Base-by-base conservation (phyloP, 768 basidiomycete genomes). In the Russula griseocarnosa region DNA sequence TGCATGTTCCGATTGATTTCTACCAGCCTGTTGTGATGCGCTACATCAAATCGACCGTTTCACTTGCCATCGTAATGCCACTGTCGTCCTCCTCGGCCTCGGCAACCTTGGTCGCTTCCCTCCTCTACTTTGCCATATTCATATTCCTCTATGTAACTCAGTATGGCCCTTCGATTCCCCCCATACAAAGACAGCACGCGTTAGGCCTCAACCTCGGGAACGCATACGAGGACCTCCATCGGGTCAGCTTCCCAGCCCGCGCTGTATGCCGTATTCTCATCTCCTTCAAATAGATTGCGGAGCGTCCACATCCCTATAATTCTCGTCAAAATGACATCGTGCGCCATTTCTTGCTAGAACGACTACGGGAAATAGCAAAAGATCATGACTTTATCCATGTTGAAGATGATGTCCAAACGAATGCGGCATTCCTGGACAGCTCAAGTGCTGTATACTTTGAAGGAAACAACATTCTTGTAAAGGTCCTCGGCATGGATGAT, bases 281-380 rank as follows among this genome's bases (percentile, higher is more conserved):
- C 53, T 10, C 22, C 10, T 55, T n/a, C 34, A 9, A 32, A 24
- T 63, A 82, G 86, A 85, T 93, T 64, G 80, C 91, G 6, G 75
- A 79, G 7, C 79, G 79, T 30, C 92, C 91, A 0, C 91, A 89
- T 73, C 85, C 91, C 0, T 90, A 85, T 75, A 85, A 88, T 69
- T 90, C 89, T 1, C 88, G 86, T 74, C 81, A 84, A 20, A 94
- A 93, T 70, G 86, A 89, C 67, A 69, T 78, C 30, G 86, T 91
- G 28, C 84, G 82, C 55, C 70, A 73, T 0, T 86, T 85, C 71
- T 74, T 94, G 36, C 75, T 88, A 30, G 70, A 76, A 3, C 82
- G 87, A 3, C 70, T 92, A 16, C 67, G 73, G 44, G 72, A 76
- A 4, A 76, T 87, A 28, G 78, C 82, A 34, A 74, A 73, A 14